phyloP scores from a whole-genome alignment of 2,329 filamentous ascomycete genomes.

The Aotearoamyces nothofagi region DNA sequence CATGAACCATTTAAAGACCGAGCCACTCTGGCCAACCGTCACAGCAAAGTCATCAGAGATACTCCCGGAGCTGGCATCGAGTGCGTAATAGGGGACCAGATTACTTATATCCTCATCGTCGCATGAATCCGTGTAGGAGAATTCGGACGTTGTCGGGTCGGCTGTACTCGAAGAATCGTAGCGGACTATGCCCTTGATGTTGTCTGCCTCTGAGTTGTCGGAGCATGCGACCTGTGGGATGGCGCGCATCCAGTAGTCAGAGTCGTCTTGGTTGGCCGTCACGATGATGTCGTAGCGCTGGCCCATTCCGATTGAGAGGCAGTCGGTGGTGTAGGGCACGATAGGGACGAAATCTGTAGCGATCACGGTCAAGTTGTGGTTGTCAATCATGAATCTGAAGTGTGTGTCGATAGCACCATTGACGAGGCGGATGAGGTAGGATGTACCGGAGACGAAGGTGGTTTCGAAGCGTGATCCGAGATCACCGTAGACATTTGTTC shows the following conservation, averaged over 20 bases:
- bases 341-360: slow-evolving; percentile 41
- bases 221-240: slow-evolving; percentile 37
- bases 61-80: slow-evolving; percentile 5
- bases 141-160: slow-evolving; percentile 9
- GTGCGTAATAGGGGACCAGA: slow-evolving; percentile 10
- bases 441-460: slow-evolving; percentile 21
- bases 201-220: slow-evolving; percentile 31
- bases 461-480: slow-evolving; percentile 12
- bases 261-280: slow-evolving; percentile 22
- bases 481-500: slow-evolving; percentile 4
- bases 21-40: slow-evolving; percentile 12
- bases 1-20: slow-evolving; percentile 30
- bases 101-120: slow-evolving; percentile 10
- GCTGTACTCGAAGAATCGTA: slow-evolving; percentile 29
- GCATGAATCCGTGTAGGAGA: slow-evolving; percentile 8
- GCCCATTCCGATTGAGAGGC: slow-evolving; percentile 28
- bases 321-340: slow-evolving; percentile 30
- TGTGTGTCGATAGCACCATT: slow-evolving; percentile 27
- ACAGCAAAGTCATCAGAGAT: slow-evolving; percentile 15
- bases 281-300: slow-evolving; percentile 23
- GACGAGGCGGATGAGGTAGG: slow-evolving; percentile 29
- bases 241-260: slow-evolving; percentile 42
- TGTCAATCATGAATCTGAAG: slow-evolving; percentile 31
- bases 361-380: slow-evolving; percentile 41
- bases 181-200: slow-evolving; percentile 28